phyloP scores from a whole-genome alignment of 164 flowering plant genomes.

The Tetrastigma voinierianum region DNA sequence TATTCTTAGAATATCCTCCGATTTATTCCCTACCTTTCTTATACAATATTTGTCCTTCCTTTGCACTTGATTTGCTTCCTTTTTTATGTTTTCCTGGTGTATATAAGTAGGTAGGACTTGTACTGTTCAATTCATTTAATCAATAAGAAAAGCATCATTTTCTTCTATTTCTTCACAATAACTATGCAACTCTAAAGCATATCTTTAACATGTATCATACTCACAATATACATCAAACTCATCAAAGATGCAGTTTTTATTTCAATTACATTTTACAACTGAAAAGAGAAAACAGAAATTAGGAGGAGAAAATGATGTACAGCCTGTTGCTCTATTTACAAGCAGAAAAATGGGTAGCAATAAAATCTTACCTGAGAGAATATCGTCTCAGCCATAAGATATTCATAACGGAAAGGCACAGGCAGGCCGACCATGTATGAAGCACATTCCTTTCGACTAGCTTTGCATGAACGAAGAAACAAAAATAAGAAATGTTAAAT shows the following conservation, averaged over 20 bases:
- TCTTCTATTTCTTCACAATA: too few relatives aligned
- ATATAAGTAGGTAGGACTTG: too few relatives aligned
- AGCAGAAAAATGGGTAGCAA: background rate
- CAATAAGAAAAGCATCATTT: too few relatives aligned
- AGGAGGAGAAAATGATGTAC: too few relatives aligned
- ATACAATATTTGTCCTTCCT: too few relatives aligned
- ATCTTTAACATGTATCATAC: background rate
- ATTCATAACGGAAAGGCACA: slow-evolving; percentile 94
- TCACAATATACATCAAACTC: background rate
- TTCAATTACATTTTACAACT: background rate
- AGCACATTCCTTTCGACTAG: slow-evolving; percentile 99
- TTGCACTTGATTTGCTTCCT: too few relatives aligned
- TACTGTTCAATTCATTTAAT: too few relatives aligned
- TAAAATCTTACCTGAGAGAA: slow-evolving; percentile 79
- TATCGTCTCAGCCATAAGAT: slow-evolving; percentile 97
- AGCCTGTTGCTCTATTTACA: too few relatives aligned
- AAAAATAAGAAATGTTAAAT: slow-evolving; percentile 25
- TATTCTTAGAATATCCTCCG: too few relatives aligned
- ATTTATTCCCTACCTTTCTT: too few relatives aligned
- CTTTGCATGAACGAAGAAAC: slow-evolving; percentile 70
- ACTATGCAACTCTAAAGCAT: background rate
- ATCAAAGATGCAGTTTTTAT: background rate
- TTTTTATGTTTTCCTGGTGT: too few relatives aligned
- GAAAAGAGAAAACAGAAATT: background rate
- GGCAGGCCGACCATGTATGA: slow-evolving; percentile 88